These are phyloP conservation scores for Thelonectria olida DNA, from an alignment of 2,329 filamentous ascomycete species.

Conservation along the genomic window DNA sequence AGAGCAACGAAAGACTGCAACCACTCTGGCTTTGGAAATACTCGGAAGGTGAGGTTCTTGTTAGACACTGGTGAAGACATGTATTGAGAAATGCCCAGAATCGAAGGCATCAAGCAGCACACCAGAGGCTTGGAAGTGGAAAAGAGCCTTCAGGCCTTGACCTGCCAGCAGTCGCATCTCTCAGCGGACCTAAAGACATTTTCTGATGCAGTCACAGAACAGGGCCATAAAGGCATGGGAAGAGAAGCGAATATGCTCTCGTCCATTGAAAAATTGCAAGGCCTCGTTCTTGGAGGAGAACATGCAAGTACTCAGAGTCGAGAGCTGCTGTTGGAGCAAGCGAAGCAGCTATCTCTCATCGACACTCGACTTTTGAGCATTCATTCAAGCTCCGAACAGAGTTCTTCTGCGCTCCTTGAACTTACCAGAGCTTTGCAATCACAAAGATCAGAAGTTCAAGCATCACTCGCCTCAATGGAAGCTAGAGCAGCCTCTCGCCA, in stretches of 20 bases:
- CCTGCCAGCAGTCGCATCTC: background rate
- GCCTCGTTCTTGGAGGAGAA: background rate
- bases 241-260: background rate
- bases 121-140: background rate
- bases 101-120: background rate
- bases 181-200: background rate
- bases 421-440: background rate
- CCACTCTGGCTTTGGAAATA: background rate
- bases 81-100: background rate
- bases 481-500: background rate
- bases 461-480: background rate
- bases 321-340: background rate
- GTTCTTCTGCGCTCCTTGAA: background rate
- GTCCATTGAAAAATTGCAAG: background rate
- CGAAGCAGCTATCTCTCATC: background rate
- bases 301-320: background rate
- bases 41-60: background rate
- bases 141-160: background rate
- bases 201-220: background rate
- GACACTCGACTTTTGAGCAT: background rate
- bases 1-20: background rate
- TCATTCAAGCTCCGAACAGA: background rate
- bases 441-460: background rate
- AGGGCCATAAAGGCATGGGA: background rate
- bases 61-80: background rate